A percentile compares a stretch with the other conserved stretches of the same genome.
Evolutionary conservation across 2,329 filamentous ascomycete genomes (phyloP).

Genomic region (Cytospora leucostoma): DNA sequence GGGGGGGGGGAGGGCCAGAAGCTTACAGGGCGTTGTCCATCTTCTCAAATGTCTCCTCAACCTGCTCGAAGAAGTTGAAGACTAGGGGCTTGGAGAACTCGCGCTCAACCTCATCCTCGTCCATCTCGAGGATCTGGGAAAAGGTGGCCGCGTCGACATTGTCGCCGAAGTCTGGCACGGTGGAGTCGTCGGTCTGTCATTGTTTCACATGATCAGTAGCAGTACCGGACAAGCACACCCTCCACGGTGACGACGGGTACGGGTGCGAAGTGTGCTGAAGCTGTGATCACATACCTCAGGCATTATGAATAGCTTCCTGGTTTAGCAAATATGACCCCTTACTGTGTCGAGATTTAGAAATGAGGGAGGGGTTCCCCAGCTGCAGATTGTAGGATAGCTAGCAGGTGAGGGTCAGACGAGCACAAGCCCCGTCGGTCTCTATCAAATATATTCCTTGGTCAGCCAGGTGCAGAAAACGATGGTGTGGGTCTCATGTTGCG

Average conservation of each 20-base stretch:
- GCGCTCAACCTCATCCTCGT: slow-evolving; percentile 80
- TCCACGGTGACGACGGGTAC: background rate
- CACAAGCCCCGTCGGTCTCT: slow-evolving; percentile 21
- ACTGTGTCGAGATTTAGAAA: slow-evolving; percentile 11
- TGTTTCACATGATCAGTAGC: slow-evolving; percentile 5
- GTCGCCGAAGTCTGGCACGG: slow-evolving; percentile 67
- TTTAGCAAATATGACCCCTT: slow-evolving; percentile 15
- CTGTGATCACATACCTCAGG: slow-evolving; percentile 23
- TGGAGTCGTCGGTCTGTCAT: slow-evolving; percentile 29
- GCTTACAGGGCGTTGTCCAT: slow-evolving; percentile 85
- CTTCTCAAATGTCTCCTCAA: slow-evolving; percentile 77
- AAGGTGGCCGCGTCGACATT: slow-evolving; percentile 81
- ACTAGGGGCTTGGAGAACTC: slow-evolving; percentile 91
- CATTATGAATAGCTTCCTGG: slow-evolving; percentile 24
- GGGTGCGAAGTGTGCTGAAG: background rate
- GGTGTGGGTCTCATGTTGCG: slow-evolving; percentile 24
- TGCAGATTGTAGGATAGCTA: slow-evolving; percentile 16
- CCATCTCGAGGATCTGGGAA: slow-evolving; percentile 97
- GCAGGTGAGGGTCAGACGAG: slow-evolving; percentile 19
- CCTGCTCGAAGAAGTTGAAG: slow-evolving; percentile 90
- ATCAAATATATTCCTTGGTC: slow-evolving; percentile 26
- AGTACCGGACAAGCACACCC: background rate
- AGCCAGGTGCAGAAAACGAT: slow-evolving; percentile 27
- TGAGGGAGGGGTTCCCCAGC: slow-evolving; percentile 17
- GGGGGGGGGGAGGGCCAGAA: slow-evolving; percentile 10